phyloP scores from a whole-genome alignment of 2,329 filamentous ascomycete species.

The Calonectria fujianensis region DNA sequence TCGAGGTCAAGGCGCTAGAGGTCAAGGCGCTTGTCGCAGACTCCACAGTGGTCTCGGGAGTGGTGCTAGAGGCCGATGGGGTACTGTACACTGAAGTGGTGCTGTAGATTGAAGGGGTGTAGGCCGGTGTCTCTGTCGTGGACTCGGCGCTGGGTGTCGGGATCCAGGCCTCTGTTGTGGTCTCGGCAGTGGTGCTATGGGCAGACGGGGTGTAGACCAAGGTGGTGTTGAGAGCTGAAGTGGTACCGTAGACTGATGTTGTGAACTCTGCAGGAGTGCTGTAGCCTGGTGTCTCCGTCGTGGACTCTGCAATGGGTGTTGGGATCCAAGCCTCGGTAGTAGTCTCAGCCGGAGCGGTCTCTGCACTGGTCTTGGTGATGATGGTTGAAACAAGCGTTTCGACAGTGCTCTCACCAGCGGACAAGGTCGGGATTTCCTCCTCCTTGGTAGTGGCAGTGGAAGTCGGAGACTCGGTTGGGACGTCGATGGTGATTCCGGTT shows the following conservation, averaged over 20 bases:
- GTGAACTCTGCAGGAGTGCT: not conserved
- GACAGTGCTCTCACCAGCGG: not conserved
- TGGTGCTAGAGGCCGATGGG: not conserved
- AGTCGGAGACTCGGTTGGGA: not conserved
- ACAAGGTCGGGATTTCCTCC: no score
- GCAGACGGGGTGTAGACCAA: not conserved
- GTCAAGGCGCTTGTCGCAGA: not conserved
- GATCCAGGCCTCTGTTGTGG: no score
- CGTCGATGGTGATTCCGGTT: not conserved
- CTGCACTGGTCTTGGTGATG: no score
- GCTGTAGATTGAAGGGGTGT: not conserved
- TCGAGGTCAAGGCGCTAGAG: not conserved
- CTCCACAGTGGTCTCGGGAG: not conserved
- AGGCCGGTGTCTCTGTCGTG: no score
- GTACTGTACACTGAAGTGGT: not conserved
- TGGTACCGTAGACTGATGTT: not conserved
- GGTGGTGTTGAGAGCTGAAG: not conserved
- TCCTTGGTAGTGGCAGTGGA: not conserved
- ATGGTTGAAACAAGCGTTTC: not conserved
- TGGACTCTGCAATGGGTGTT: not conserved
- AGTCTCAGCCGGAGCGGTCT: not conserved
- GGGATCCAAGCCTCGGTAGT: not conserved
- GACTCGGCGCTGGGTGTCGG: not conserved
- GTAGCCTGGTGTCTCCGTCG: not conserved
- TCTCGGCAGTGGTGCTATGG: not conserved